A percentile compares a stretch with the other conserved stretches of the same genome.
Conservation (phyloP, 2,329 filamentous ascomycete species). For the Phaeophleospora eucalypticola region DNA sequence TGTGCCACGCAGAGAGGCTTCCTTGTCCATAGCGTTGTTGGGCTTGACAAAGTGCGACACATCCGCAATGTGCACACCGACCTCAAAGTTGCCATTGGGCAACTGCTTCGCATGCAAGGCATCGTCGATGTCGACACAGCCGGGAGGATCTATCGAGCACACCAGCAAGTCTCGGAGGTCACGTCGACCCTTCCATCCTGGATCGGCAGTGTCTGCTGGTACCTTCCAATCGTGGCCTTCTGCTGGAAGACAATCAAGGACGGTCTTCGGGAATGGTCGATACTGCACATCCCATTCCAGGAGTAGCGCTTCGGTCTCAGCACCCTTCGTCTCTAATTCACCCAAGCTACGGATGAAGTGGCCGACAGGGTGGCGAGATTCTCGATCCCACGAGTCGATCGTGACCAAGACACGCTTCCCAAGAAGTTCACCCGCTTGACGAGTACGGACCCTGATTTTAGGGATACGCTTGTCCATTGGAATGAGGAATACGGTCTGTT, state of each 20-base stretch:
- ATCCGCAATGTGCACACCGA: constrained; percentile 97
- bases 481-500: constrained; percentile 90
- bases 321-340: constrained; percentile 93
- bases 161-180: constrained; percentile 84
- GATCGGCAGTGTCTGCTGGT: constrained; percentile 70
- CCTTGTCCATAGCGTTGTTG: constrained; percentile 92
- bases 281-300: constrained; percentile 98
- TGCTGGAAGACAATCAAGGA: constrained; percentile 83
- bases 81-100: constrained; percentile 90
- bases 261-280: constrained; percentile 90
- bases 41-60: constrained; percentile 99
- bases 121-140: constrained; percentile 97
- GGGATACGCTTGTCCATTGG: constrained; percentile 98
- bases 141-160: constrained; percentile 94
- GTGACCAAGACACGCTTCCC: constrained; percentile 90
- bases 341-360: constrained; percentile 92
- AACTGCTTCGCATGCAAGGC: constrained; percentile 81
- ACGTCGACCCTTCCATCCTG: constrained; percentile 78
- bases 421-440: constrained; percentile 81
- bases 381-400: constrained; percentile 91
- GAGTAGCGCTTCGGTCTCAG: constrained; percentile 90
- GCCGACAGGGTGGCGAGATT: constrained; percentile 85
- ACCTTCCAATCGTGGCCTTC: constrained; percentile 96
- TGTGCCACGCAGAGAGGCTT: constrained; percentile 89
- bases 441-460: constrained; percentile 88